A percentile compares a stretch with the other conserved stretches of the same genome.
phyloP scores from a whole-genome alignment of 345 rosid species.

The Gynandropsis gynandra region DNA sequence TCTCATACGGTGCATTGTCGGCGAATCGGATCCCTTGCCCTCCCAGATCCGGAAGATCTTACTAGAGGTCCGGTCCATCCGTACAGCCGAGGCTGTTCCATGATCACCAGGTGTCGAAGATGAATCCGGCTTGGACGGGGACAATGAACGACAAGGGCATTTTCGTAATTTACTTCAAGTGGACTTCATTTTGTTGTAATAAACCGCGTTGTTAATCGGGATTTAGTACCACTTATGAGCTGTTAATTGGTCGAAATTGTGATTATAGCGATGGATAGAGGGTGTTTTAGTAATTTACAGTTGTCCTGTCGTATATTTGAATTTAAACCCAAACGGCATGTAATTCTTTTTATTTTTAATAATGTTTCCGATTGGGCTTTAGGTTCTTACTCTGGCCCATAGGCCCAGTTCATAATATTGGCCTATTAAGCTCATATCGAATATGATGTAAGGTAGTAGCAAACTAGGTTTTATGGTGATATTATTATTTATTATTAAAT shows the following conservation, averaged over 20 bases:
- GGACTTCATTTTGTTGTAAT: background rate
- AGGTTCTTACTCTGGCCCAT: too few relatives aligned
- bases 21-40: slow-evolving; percentile 89
- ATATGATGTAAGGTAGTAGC: background rate
- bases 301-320: too few relatives aligned
- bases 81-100: slow-evolving; percentile 66
- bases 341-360: too few relatives aligned
- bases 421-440: slow-evolving; percentile 8
- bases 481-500: background rate
- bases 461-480: background rate
- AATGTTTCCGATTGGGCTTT: too few relatives aligned
- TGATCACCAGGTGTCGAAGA: slow-evolving; percentile 72
- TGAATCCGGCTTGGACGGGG: slow-evolving; percentile 17
- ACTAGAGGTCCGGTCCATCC: slow-evolving; percentile 73
- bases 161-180: slow-evolving; percentile 17
- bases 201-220: slow-evolving; percentile 9
- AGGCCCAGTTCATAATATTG: too few relatives aligned
- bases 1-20: slow-evolving; percentile 82
- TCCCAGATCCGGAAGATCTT: slow-evolving; percentile 88
- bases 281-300: background rate
- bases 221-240: slow-evolving; percentile 11
- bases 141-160: slow-evolving; percentile 6
- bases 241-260: background rate
- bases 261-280: slow-evolving; percentile 9
- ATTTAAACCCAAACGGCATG: too few relatives aligned